Percentiles rank a stretch among this genome's conserved stretches.
Conservation (phyloP, 192 early-diverging fungal genomes). For the Coemansia sp. region DNA sequence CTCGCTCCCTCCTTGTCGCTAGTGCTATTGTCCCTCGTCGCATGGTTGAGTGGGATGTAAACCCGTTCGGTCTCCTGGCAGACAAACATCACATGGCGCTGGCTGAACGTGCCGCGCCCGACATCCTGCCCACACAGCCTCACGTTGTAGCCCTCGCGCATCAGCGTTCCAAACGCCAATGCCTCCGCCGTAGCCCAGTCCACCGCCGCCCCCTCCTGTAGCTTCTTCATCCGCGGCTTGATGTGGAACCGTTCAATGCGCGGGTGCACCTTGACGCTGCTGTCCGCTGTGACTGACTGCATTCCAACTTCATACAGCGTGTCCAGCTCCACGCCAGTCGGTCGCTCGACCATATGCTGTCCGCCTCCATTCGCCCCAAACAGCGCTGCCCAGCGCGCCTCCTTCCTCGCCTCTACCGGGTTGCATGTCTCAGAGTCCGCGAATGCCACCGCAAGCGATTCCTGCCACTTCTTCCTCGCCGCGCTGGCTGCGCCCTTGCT, state of each 20-base stretch:
- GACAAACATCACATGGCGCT: conserved; percentile 96
- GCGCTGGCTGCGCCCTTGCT: conserved; percentile 19
- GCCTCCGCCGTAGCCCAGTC: conserved; percentile 98
- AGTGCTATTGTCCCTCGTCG: conserved; percentile 39
- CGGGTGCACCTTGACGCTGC: conserved; percentile 72
- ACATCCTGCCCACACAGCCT: conserved; percentile 97
- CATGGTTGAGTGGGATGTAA: conserved; percentile 82
- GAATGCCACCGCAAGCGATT: conserved; percentile 35
- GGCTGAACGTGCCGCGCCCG: conserved; percentile 95
- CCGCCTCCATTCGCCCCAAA: conserved; percentile 4
- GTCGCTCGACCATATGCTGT: conserved; percentile 18
- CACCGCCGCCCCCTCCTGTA: conserved; percentile 68
- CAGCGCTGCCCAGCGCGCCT: conserved; percentile 20
- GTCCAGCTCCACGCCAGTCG: conserved; percentile 64
- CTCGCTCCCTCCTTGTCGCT: not conserved
- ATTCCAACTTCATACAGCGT: conserved; percentile 69
- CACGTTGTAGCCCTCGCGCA: conserved; percentile 82
- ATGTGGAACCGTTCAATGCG: conserved; percentile 92
- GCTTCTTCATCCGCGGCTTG: conserved; percentile 70
- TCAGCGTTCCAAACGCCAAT: conserved; percentile 83
- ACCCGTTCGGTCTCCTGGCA: conserved; percentile 84
- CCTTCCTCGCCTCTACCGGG: conserved; percentile 16
- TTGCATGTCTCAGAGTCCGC: conserved; percentile 26
- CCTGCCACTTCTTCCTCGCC: conserved; percentile 22
- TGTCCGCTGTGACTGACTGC: conserved; percentile 66